Conservation (phyloP, 805 yeast genomes). For the Wickerhamiella qilinensis region DNA sequence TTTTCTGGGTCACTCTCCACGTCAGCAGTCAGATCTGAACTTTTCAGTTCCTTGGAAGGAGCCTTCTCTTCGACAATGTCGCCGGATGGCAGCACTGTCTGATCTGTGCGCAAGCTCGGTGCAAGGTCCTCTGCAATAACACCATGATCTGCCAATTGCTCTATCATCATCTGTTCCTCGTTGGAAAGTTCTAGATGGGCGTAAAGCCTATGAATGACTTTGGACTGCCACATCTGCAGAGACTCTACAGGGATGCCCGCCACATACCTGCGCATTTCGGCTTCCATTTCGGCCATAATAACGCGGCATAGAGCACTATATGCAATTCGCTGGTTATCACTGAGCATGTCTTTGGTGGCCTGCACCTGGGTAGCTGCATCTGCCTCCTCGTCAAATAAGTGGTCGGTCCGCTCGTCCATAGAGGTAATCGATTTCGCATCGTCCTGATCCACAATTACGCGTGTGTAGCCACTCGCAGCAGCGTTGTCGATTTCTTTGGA, state of each 20-base stretch:
- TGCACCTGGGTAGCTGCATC: slow-evolving; percentile 51
- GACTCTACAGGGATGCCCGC: slow-evolving; percentile 42
- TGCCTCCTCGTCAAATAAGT: slow-evolving; percentile 32
- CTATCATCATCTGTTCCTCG: slow-evolving; percentile 80
- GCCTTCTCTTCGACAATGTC: slow-evolving; percentile 27
- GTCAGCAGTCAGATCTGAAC: background rate
- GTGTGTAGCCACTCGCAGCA: slow-evolving; percentile 64
- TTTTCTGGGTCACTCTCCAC: slow-evolving; percentile 5
- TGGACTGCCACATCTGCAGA: slow-evolving; percentile 71
- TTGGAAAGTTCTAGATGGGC: slow-evolving; percentile 61
- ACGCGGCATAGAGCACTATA: slow-evolving; percentile 75
- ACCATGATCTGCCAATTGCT: slow-evolving; percentile 70
- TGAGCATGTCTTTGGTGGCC: slow-evolving; percentile 64
- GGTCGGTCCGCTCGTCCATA: slow-evolving; percentile 39
- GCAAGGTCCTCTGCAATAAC: slow-evolving; percentile 58
- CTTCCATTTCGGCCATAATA: slow-evolving; percentile 64
- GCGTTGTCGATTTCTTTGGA: slow-evolving; percentile 24
- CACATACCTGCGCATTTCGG: slow-evolving; percentile 38
- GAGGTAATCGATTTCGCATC: slow-evolving; percentile 51
- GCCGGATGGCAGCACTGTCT: slow-evolving; percentile 30
- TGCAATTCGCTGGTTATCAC: slow-evolving; percentile 78
- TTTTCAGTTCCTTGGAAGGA: background rate
- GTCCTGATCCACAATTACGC: slow-evolving; percentile 35
- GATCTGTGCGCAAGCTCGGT: slow-evolving; percentile 32
- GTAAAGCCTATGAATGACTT: slow-evolving; percentile 53